Evolutionary conservation across 805 yeast genomes (phyloP).

Genomic region (Hanseniaspora valbyensis): DNA sequence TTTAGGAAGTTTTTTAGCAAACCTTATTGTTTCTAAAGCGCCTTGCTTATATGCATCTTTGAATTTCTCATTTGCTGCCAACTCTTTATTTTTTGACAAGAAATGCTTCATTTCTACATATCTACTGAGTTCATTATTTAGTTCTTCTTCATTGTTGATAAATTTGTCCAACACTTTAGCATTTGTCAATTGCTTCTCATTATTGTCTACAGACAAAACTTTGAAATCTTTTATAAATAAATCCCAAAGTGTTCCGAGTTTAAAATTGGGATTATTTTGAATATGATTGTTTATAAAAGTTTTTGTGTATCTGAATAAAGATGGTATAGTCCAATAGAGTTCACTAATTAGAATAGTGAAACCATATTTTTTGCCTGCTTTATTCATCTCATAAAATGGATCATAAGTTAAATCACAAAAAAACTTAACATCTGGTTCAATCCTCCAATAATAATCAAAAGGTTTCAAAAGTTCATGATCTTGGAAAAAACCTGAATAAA

Average conservation of each 20-base stretch:
- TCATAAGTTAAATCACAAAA: constrained; percentile 88
- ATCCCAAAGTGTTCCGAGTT: constrained; percentile 58
- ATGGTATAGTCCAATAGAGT: constrained; percentile 70
- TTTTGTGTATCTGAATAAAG: constrained; percentile 60
- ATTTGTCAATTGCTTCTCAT: constrained; percentile 17
- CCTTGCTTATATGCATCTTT: neutral
- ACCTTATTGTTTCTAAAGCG: constrained; percentile 24
- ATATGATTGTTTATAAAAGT: constrained; percentile 42
- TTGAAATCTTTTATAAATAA: constrained; percentile 41
- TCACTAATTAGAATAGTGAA: constrained; percentile 74
- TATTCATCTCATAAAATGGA: constrained; percentile 74
- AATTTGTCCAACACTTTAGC: constrained; percentile 21
- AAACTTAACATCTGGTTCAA: constrained; percentile 85
- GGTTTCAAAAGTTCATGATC: constrained; percentile 61
- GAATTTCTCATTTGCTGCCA: constrained; percentile 16
- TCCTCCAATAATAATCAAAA: constrained; percentile 90
- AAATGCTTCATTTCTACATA: constrained; percentile 28
- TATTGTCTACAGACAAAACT: constrained; percentile 29
- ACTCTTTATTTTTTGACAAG: constrained; percentile 17
- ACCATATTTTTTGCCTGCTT: constrained; percentile 62
- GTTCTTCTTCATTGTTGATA: constrained; percentile 23
- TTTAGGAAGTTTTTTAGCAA: constrained; percentile 28
- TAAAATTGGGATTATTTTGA: constrained; percentile 28
- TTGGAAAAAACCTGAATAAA: constrained; percentile 72
- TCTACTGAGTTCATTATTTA: constrained; percentile 25